Conservation (phyloP, 2,329 filamentous ascomycete genomes). For the Microsporum audouinii region DNA sequence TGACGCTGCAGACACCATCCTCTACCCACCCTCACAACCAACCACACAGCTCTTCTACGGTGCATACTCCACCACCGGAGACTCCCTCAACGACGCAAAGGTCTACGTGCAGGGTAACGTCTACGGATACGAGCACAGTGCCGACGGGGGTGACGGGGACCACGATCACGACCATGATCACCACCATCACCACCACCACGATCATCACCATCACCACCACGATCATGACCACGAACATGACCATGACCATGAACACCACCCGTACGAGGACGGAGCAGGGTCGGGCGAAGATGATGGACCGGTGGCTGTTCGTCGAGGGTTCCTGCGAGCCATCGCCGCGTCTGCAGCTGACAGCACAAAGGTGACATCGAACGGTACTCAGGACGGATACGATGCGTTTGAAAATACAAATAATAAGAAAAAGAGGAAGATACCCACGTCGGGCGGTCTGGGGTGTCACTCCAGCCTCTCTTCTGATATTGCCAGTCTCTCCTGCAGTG, state of each 20-base stretch:
- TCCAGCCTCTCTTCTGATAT: slow-evolving; percentile 51
- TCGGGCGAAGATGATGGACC: slow-evolving; percentile 50
- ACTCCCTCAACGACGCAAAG: slow-evolving; percentile 39
- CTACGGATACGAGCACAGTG: slow-evolving; percentile 28
- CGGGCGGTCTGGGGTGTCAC: slow-evolving; percentile 55
- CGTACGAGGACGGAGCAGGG: slow-evolving; percentile 43
- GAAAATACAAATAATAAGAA: slow-evolving; percentile 99
- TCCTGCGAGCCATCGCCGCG: slow-evolving; percentile 29
- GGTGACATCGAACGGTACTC: slow-evolving; percentile 53
- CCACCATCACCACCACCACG: slow-evolving; percentile 31
- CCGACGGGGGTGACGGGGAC: slow-evolving; percentile 23
- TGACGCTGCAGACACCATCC: slow-evolving; percentile 69
- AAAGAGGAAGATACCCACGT: slow-evolving; percentile 93
- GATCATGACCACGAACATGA: slow-evolving; percentile 35
- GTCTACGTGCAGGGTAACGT: slow-evolving; percentile 37
- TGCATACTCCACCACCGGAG: slow-evolving; percentile 47
- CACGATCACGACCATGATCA: slow-evolving; percentile 41
- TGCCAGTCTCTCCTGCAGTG: slow-evolving; percentile 50
- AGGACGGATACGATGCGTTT: slow-evolving; percentile 91
- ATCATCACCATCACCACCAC: slow-evolving; percentile 35
- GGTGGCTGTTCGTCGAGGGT: slow-evolving; percentile 33
- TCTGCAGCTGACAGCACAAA: slow-evolving; percentile 28
- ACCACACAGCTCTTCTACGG: slow-evolving; percentile 67
- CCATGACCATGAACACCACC: slow-evolving; percentile 25
- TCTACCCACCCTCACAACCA: slow-evolving; percentile 64